These are phyloP conservation scores for Mycosarcoma maydis DNA, from an alignment of 1,284 basidiomycete species.

Conservation along the genomic window DNA sequence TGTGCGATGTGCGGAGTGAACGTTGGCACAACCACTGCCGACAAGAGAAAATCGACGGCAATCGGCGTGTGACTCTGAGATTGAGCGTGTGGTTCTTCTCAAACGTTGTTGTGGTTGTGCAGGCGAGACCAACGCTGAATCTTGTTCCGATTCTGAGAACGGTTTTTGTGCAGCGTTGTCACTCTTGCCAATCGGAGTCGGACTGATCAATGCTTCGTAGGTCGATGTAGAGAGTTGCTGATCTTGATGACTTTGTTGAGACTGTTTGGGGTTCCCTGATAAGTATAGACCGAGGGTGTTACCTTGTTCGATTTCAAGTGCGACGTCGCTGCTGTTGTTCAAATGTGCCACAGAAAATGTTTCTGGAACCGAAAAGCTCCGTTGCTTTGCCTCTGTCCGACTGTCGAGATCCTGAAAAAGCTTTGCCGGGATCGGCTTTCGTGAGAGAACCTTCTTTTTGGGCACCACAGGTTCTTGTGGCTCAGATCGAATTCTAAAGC, in stretches of 20 bases:
- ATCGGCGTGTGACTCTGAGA: slow-evolving; percentile 11
- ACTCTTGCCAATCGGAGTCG: no score
- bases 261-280: neutral
- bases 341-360: neutral
- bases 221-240: no score
- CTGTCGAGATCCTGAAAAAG: slow-evolving; percentile 4
- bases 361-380: slow-evolving; percentile 10
- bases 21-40: neutral
- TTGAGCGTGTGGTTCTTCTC: slow-evolving; percentile 17
- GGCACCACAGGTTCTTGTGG: neutral
- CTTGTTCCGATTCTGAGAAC: neutral
- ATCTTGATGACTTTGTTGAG: neutral
- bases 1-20: neutral
- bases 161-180: no score
- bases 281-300: slow-evolving; percentile 11
- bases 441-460: slow-evolving; percentile 1
- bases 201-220: no score
- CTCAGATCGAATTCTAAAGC: no score
- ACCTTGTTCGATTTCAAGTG: neutral
- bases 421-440: slow-evolving; percentile 23
- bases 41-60: neutral
- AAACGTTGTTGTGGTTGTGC: slow-evolving; percentile 1
- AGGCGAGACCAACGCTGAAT: neutral
- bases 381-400: neutral
- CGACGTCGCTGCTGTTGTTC: neutral